Base-by-base conservation (phyloP, 768 basidiomycete genomes). In the Tricholoma flavovirens region DNA sequence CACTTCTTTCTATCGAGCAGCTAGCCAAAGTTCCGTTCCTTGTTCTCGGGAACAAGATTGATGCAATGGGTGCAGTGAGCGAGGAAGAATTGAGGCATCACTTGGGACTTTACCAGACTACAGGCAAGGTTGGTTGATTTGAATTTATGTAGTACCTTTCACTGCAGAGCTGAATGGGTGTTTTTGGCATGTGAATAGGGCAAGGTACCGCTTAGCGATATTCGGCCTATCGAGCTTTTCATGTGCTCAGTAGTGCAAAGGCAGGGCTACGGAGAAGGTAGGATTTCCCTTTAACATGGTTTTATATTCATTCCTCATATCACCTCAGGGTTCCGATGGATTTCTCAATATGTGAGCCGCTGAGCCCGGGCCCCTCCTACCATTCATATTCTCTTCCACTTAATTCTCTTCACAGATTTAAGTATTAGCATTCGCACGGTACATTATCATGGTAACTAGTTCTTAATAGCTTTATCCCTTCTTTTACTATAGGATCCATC, bases 181-280 rank as follows among this genome's bases (percentile, higher is more conserved):
- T 22, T 3, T 30, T 38, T 49, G 30, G 21, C 30, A 49, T 22
- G 38, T 32, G n/a, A 14, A 29, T 62, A 97, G 95, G 97, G 97
- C 70, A 98, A 98, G 73, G 91, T 97, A 36, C 96, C 94, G 58
- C 83, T 99, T 67, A 90, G 79, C 64, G 96, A 98, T 71, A 98
- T 98, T 63, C 85, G 97, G 58, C 97, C 97, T 15, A 98, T 99
- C 71, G 97, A 99, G 70, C 82, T 98, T 64, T 99, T 98, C 85
- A 99, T 99, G 97, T 98, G 95, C 78, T 98, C 97, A 12, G 97
- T 99, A 55, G 97, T 99, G 55, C 93, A 96, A 82, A 83, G 96
- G 71, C 94, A 97, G 73, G 96, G 96, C 50, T 98, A 99, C 71
- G 96, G 94, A 58, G 96, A 98, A 77, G 96, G 95, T 85, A 55